A percentile compares a stretch with the other conserved stretches of the same genome.
These are phyloP conservation scores for Irpex lacteus DNA, from an alignment of 1,284 basidiomycete species.

Conservation along the genomic window DNA sequence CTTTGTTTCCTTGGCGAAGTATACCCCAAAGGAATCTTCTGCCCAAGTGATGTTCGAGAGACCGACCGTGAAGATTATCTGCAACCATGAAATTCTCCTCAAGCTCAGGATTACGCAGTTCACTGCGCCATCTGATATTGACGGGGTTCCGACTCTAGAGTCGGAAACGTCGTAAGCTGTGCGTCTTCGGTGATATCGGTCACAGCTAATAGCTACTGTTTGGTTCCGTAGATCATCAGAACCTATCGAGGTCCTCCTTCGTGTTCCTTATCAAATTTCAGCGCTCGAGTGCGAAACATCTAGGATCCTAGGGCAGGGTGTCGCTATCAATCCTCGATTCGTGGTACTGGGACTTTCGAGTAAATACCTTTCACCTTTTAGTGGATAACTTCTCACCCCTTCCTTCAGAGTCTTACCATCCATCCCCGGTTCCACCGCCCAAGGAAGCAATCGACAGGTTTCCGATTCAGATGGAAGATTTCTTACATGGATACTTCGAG, in stretches of 20 bases:
- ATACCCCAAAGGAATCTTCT: constrained; percentile 14
- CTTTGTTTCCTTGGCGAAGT: constrained; percentile 22
- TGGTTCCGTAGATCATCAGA: background rate
- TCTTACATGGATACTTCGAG: constrained; percentile 22
- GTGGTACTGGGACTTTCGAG: background rate
- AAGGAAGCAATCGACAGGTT: no score
- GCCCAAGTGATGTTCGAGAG: constrained; percentile 20
- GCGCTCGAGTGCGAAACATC: background rate
- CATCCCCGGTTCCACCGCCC: no score
- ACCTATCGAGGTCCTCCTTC: constrained; percentile 17
- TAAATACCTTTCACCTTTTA: no score
- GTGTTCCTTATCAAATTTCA: constrained; percentile 13
- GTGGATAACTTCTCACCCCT: no score
- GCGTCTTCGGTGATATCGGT: background rate
- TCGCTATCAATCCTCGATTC: background rate
- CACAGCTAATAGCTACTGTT: background rate
- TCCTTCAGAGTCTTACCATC: no score
- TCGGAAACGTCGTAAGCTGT: background rate
- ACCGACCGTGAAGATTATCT: constrained; percentile 26
- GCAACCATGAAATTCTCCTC: constrained; percentile 28
- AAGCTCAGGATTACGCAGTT: constrained; percentile 22
- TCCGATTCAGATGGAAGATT: background rate
- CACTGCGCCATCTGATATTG: constrained; percentile 15
- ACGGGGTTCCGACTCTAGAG: background rate
- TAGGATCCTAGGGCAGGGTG: constrained; percentile 8